Evolutionary conservation across 768 basidiomycete genomes (phyloP).

Genomic region (Crassisporium funariophilum): DNA sequence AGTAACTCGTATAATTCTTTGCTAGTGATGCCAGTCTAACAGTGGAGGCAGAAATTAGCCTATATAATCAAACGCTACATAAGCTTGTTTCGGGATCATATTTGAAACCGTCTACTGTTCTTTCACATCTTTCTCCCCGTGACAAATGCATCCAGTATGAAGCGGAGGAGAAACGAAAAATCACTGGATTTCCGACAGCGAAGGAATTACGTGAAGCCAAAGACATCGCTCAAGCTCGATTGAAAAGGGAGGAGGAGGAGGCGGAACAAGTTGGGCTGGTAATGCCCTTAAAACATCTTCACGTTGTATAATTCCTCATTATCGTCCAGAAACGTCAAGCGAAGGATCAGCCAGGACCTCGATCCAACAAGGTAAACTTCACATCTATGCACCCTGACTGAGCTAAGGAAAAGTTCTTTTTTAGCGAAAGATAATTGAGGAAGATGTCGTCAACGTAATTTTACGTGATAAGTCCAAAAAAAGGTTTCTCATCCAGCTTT

Average conservation of each 20-base stretch:
- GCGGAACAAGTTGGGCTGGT: constrained; percentile 73
- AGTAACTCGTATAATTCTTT: constrained; percentile 38
- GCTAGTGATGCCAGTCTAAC: background rate
- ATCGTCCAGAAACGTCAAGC: constrained; percentile 64
- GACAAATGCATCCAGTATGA: constrained; percentile 85
- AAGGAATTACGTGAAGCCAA: constrained; percentile 78
- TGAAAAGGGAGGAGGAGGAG: constrained; percentile 73
- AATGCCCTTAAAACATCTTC: background rate
- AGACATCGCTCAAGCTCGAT: constrained; percentile 60
- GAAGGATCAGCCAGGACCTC: constrained; percentile 48
- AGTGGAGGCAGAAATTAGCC: constrained; percentile 23
- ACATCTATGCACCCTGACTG: constrained; percentile 1
- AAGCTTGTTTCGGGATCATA: constrained; percentile 75
- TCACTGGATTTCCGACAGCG: constrained; percentile 75
- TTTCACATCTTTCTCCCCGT: constrained; percentile 77
- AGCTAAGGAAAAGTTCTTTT: background rate
- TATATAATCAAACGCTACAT: constrained; percentile 64
- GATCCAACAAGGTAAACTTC: constrained; percentile 54
- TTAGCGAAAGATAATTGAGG: constrained; percentile 51
- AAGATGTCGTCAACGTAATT: constrained; percentile 69
- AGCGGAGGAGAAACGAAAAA: constrained; percentile 73
- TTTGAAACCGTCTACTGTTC: constrained; percentile 75
- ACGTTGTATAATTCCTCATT: constrained; percentile 22
- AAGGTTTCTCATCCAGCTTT: constrained; percentile 12
- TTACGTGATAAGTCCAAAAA: constrained; percentile 2